phyloP scores from a whole-genome alignment of 2,329 filamentous ascomycete species.

The Fusarium armeniacum region DNA sequence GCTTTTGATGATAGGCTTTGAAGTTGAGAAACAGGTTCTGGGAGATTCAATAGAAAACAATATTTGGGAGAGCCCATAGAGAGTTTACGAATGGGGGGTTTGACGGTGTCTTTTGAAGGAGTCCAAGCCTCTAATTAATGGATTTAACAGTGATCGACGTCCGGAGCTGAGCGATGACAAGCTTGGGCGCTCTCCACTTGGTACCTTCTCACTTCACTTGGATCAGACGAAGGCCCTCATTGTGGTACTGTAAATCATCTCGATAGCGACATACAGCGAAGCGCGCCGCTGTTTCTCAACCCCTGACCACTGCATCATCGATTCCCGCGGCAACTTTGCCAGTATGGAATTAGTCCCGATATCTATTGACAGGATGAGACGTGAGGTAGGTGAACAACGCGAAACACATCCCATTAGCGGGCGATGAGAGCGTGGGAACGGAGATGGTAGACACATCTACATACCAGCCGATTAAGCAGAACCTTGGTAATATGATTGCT shows the following conservation, averaged over 20 bases:
- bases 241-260: constrained; percentile 30
- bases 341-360: constrained; percentile 9
- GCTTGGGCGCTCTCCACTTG: constrained; percentile 38
- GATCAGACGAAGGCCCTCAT: constrained; percentile 15
- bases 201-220: constrained; percentile 15
- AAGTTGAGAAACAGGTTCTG: constrained; percentile 14
- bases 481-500: constrained; percentile 18
- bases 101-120: constrained; percentile 12
- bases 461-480: constrained; percentile 20
- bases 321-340: constrained; percentile 24
- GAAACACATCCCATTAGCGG: constrained; percentile 26
- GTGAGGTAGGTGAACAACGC: constrained; percentile 15
- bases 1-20: constrained; percentile 14
- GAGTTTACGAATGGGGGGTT: constrained; percentile 12
- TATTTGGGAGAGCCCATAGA: background rate
- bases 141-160: constrained; percentile 39
- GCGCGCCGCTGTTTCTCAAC: constrained; percentile 42
- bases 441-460: constrained; percentile 9
- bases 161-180: constrained; percentile 34
- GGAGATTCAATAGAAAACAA: constrained; percentile 5
- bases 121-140: constrained; percentile 36
- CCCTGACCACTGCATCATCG: constrained; percentile 50
- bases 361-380: constrained; percentile 6
- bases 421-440: constrained; percentile 8
- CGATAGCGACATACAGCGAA: constrained; percentile 35